Percentiles rank a stretch among this genome's conserved stretches.
These are phyloP conservation scores for Phoma herbarum DNA, from an alignment of 2,329 filamentous ascomycete genomes.

Conservation along the genomic window DNA sequence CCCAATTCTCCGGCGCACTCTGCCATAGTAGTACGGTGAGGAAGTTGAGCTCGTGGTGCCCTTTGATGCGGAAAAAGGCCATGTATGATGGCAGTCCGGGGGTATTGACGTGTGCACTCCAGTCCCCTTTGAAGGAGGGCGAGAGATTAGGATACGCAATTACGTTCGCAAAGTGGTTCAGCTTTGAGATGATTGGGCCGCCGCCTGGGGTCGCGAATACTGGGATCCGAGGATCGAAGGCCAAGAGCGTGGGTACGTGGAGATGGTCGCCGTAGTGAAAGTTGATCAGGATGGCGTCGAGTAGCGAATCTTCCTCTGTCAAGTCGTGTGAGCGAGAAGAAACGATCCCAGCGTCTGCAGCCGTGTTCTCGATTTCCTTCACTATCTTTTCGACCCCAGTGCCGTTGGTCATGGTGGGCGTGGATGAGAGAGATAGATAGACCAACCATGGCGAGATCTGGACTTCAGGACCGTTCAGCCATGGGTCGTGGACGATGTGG, in stretches of 20 bases:
- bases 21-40: constrained; percentile 5
- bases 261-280: not conserved
- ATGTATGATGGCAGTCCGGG: constrained; percentile 13
- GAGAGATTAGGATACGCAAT: constrained; percentile 1
- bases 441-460: not conserved
- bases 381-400: not conserved
- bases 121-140: not conserved
- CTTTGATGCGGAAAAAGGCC: constrained; percentile 14
- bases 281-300: not conserved
- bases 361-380: not conserved
- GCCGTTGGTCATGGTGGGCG: not conserved
- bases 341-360: not conserved
- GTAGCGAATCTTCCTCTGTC: too few species aligned
- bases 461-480: not conserved
- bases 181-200: not conserved
- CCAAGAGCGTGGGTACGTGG: not conserved
- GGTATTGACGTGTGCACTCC: not conserved
- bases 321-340: not conserved
- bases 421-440: not conserved
- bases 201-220: not conserved
- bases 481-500: not conserved
- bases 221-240: not conserved
- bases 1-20: not conserved
- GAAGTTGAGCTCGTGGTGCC: constrained; percentile 21
- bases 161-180: not conserved